Percentiles rank a stretch among this genome's conserved stretches.
phyloP scores from a whole-genome alignment of 495 filamentous ascomycete genomes.

The Rhypophila decipiens region DNA sequence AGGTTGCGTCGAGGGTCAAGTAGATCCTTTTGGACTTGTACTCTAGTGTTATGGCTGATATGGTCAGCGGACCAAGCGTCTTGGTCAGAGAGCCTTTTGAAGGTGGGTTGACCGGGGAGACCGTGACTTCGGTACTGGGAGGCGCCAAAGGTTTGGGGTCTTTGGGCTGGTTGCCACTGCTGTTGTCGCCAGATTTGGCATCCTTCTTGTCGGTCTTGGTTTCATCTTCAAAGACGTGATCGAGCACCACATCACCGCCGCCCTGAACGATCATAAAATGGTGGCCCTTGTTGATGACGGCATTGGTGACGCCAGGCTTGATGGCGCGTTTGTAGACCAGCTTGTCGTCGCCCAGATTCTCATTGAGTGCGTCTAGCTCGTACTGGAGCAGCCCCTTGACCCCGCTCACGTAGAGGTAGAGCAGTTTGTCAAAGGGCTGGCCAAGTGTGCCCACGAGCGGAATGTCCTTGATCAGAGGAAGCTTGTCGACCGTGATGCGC shows the following conservation, averaged over 20 bases:
- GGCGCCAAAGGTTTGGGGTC: no score
- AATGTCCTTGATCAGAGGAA: neutral
- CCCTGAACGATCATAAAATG: neutral
- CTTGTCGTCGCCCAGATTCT: neutral
- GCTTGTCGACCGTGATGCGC: neutral
- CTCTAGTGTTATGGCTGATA: slow-evolving; percentile 30
- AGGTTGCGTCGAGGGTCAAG: slow-evolving; percentile 30
- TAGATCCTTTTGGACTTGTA: slow-evolving; percentile 18
- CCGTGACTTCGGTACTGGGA: neutral
- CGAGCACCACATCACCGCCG: neutral
- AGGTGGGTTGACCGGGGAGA: neutral
- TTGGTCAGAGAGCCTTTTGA: slow-evolving; percentile 15
- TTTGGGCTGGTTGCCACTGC: neutral
- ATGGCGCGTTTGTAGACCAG: neutral
- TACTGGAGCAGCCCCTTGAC: neutral
- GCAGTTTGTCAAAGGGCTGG: neutral
- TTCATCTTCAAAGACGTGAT: neutral
- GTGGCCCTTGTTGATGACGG: neutral
- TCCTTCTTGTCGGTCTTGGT: neutral
- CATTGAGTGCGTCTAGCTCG: neutral
- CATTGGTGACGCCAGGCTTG: neutral
- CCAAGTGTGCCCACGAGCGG: neutral
- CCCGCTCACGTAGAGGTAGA: neutral
- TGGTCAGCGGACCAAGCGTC: slow-evolving; percentile 22
- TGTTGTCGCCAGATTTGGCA: no score